phyloP scores from a whole-genome alignment of 2,329 filamentous ascomycete species.

The Ascochyta clinopodiicola region DNA sequence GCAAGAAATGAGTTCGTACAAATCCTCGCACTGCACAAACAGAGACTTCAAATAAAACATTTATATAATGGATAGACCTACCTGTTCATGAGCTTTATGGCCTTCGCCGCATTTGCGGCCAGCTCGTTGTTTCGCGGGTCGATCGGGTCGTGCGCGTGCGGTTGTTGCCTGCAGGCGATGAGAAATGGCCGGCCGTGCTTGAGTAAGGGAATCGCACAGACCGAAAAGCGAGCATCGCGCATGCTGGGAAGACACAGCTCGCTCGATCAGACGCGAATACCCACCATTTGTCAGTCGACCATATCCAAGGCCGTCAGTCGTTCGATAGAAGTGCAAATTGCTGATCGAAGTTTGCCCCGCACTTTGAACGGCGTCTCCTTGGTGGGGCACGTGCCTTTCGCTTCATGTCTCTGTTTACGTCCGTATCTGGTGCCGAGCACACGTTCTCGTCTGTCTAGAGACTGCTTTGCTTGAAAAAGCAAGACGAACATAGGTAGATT shows the following conservation, averaged over 20 bases:
- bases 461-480: not conserved
- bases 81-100: too few species aligned
- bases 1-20: conserved; percentile 78
- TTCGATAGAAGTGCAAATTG: not conserved
- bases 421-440: not conserved
- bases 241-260: too few species aligned
- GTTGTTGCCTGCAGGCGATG: not conserved
- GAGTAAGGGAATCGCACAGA: not conserved
- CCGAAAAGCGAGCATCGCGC: not conserved
- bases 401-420: not conserved
- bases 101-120: not conserved
- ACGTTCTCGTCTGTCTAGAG: not conserved
- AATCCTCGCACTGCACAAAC: conserved; percentile 69
- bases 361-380: not conserved
- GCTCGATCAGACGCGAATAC: not conserved
- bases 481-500: too few species aligned
- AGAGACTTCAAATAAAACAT: not conserved
- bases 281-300: not conserved
- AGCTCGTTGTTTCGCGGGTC: not conserved
- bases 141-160: conserved; percentile 1
- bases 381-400: conserved; percentile 14
- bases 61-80: not conserved
- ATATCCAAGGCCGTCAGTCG: not conserved
- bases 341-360: conserved; percentile 8
- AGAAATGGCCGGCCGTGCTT: not conserved